phyloP scores from a whole-genome alignment of 2,329 filamentous ascomycete genomes.

The Stagonosporopsis chrysanthemi region DNA sequence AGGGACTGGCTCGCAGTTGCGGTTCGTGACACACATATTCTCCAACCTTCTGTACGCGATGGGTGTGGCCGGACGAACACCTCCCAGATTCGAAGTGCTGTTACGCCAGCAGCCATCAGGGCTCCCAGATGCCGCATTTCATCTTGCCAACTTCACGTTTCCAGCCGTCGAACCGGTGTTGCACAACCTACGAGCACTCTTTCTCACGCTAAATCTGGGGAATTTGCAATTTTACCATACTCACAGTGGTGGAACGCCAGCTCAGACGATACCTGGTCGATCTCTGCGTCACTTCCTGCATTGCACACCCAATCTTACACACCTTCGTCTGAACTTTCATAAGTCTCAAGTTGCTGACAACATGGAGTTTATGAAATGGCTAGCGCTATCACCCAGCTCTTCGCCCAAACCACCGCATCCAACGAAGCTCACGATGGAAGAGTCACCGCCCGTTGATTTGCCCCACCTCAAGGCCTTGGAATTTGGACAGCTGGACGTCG shows the following conservation, averaged over 20 bases:
- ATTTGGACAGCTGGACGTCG: constrained; percentile 30
- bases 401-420: neutral
- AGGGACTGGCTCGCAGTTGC: constrained; percentile 10
- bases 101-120: constrained; percentile 45
- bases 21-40: constrained; percentile 29
- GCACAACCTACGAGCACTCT: constrained; percentile 56
- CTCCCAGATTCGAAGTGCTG: constrained; percentile 59
- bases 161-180: constrained; percentile 54
- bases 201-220: constrained; percentile 46
- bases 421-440: constrained; percentile 6
- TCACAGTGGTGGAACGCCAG: constrained; percentile 18
- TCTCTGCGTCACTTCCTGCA: constrained; percentile 51
- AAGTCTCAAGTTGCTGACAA: constrained; percentile 25
- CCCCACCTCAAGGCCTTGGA: constrained; percentile 30
- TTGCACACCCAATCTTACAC: constrained; percentile 54
- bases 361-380: constrained; percentile 45
- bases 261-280: constrained; percentile 18
- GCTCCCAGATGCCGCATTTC: constrained; percentile 54
- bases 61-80: constrained; percentile 43
- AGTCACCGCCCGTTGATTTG: constrained; percentile 24
- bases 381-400: constrained; percentile 38
- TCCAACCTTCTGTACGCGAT: constrained; percentile 31
- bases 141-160: constrained; percentile 53
- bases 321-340: constrained; percentile 63
- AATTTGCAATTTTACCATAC: constrained; percentile 18